Evolutionary conservation across 495 filamentous ascomycete species (phyloP).

Genomic region (Penicillium roqueforti): DNA sequence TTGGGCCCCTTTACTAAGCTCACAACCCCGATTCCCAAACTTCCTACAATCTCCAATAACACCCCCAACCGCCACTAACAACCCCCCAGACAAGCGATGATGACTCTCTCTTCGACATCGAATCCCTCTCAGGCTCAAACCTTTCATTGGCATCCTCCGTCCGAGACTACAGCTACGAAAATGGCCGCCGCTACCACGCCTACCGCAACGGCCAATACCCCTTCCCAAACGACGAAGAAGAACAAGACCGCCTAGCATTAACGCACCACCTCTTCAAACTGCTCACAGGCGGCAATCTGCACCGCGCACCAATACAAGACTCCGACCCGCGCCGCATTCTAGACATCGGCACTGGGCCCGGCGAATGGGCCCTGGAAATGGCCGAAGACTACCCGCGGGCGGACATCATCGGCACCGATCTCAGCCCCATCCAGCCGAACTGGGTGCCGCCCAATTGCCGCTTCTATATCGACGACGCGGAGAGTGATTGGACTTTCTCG

Average conservation of each 20-base stretch:
- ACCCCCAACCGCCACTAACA: neutral
- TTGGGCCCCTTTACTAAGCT: neutral
- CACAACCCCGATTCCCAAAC: neutral
- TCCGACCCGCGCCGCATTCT: conserved; percentile 30
- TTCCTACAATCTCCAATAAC: no score
- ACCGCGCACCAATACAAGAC: conserved; percentile 44
- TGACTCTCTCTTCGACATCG: conserved; percentile 36
- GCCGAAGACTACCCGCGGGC: conserved; percentile 54
- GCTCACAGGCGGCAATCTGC: conserved; percentile 49
- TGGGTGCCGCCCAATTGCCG: conserved; percentile 47
- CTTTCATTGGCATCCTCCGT: conserved; percentile 47
- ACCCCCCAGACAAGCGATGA: conserved; percentile 40
- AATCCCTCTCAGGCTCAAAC: conserved; percentile 36
- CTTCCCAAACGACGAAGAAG: conserved; percentile 57
- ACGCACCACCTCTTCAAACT: conserved; percentile 57
- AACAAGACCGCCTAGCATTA: conserved; percentile 65
- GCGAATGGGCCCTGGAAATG: conserved; percentile 60
- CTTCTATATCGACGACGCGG: conserved; percentile 49
- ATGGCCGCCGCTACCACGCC: conserved; percentile 59
- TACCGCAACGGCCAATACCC: conserved; percentile 54
- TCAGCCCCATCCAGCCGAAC: conserved; percentile 52
- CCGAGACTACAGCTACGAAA: conserved; percentile 50
- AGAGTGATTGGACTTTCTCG: conserved; percentile 46
- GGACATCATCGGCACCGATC: conserved; percentile 60
- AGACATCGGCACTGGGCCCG: conserved; percentile 54